Percentiles rank a stretch among this genome's conserved stretches.
These are phyloP conservation scores for Hypomyces perniciosus DNA, from an alignment of 2,329 filamentous ascomycete species.

Conservation along the genomic window DNA sequence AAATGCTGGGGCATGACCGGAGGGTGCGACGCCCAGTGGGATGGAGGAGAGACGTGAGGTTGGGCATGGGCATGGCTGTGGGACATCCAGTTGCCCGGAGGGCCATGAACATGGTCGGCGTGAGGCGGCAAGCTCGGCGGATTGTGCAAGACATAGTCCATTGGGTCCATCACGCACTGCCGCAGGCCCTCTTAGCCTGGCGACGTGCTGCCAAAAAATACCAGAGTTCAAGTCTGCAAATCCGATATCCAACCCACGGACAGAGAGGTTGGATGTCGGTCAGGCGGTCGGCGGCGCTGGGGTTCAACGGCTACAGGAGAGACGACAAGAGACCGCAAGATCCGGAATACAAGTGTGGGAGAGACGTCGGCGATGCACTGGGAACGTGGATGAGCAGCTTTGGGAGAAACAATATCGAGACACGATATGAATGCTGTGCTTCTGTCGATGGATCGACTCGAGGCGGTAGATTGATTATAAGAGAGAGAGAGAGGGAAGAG, in stretches of 20 bases:
- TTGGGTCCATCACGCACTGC: slow-evolving; percentile 22
- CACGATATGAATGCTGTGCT: too few species aligned
- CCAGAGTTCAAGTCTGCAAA: background rate
- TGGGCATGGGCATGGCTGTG: slow-evolving; percentile 1
- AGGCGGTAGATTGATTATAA: background rate
- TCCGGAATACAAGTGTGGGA: background rate
- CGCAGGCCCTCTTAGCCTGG: background rate
- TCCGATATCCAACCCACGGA: background rate
- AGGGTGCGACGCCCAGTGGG: background rate
- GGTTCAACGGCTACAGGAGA: background rate
- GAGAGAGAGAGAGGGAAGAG: background rate
- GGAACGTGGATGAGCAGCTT: too few species aligned
- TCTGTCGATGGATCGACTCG: too few species aligned
- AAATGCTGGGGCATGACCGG: slow-evolving; percentile 17
- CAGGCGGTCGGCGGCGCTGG: background rate
- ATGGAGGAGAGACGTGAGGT: background rate
- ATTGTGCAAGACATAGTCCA: slow-evolving; percentile 28
- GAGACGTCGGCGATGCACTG: too few species aligned
- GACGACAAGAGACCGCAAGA: background rate
- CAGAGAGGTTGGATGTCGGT: background rate
- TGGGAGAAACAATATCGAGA: too few species aligned
- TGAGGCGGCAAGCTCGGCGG: slow-evolving; percentile 11
- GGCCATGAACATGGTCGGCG: slow-evolving; percentile 2
- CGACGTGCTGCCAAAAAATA: background rate
- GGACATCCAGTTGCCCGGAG: slow-evolving; percentile 8